phyloP scores from a whole-genome alignment of 2,329 filamentous ascomycete species.

The Fusarium secorum region DNA sequence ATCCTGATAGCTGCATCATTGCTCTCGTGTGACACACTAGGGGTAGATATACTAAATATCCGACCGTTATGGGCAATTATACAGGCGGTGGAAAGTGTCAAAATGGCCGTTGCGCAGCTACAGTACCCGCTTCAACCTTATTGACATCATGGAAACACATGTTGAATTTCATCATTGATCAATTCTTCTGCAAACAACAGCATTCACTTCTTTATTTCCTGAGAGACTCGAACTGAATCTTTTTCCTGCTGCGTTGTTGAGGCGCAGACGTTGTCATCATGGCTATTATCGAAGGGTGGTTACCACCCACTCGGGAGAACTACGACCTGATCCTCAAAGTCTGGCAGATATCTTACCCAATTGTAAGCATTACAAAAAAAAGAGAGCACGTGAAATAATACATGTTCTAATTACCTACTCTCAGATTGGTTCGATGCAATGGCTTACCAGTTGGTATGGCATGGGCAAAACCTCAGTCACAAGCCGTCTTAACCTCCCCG shows the following conservation, averaged over 20 bases:
- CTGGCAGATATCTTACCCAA: conserved; percentile 62
- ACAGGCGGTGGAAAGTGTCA: conserved; percentile 39
- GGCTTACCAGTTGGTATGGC: conserved; percentile 80
- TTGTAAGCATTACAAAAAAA: conserved; percentile 51
- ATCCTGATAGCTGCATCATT: background rate
- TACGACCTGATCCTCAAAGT: conserved; percentile 61
- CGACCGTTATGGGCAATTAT: background rate
- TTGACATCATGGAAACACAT: conserved; percentile 36
- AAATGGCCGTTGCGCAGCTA: conserved; percentile 31
- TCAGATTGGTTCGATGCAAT: conserved; percentile 78
- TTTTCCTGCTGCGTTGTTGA: background rate
- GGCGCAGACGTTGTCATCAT: conserved; percentile 43
- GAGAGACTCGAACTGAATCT: background rate
- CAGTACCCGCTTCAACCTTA: background rate
- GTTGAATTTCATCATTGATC: background rate
- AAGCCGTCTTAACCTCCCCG: conserved; percentile 84
- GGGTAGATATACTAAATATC: background rate
- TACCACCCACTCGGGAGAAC: conserved; percentile 66
- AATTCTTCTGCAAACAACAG: background rate
- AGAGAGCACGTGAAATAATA: background rate
- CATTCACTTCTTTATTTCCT: background rate
- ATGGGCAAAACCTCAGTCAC: conserved; percentile 88
- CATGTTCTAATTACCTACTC: background rate
- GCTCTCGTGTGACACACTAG: background rate
- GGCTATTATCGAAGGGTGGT: conserved; percentile 61